Conservation (phyloP, 352 stramenopile genomes). For the Phytophthora pseudosyringae region DNA sequence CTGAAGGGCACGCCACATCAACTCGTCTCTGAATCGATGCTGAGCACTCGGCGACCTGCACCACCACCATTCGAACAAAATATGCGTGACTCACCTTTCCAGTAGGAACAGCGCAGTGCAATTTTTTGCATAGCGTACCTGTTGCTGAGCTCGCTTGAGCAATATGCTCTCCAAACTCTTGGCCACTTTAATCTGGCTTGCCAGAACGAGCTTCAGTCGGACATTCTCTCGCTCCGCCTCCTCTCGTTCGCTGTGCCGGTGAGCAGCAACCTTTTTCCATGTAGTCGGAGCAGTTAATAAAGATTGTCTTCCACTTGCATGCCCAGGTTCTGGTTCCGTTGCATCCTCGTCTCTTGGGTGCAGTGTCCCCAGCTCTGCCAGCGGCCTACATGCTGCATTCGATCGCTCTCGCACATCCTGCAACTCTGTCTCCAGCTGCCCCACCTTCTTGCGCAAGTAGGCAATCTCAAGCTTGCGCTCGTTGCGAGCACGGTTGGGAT, state of each 20-base stretch:
- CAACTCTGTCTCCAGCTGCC: slow-evolving; percentile 40
- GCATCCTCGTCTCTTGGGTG: background rate
- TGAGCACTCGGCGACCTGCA: slow-evolving; percentile 26
- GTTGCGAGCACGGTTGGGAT: slow-evolving; percentile 32
- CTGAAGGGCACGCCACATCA: slow-evolving; percentile 18
- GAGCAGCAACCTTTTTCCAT: slow-evolving; percentile 26
- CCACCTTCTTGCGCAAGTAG: slow-evolving; percentile 46
- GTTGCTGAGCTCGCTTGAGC: slow-evolving; percentile 27
- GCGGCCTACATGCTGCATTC: background rate
- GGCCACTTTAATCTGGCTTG: slow-evolving; percentile 53
- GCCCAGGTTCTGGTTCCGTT: background rate
- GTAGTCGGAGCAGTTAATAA: background rate
- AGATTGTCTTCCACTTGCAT: background rate
- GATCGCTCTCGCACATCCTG: slow-evolving; percentile 16
- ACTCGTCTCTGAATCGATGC: slow-evolving; percentile 22
- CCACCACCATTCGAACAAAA: background rate
- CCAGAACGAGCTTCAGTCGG: slow-evolving; percentile 42
- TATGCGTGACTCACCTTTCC: background rate
- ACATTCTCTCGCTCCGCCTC: slow-evolving; percentile 40
- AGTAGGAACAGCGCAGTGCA: background rate
- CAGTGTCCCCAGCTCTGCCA: background rate
- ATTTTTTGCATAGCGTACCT: slow-evolving; percentile 17
- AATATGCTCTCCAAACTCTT: slow-evolving; percentile 52
- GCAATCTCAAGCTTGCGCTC: slow-evolving; percentile 44
- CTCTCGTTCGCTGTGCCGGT: slow-evolving; percentile 13